A percentile compares a stretch with the other conserved stretches of the same genome.
Evolutionary conservation across 257 asterid genomes (phyloP).

Genomic region (Coffea canephora): DNA sequence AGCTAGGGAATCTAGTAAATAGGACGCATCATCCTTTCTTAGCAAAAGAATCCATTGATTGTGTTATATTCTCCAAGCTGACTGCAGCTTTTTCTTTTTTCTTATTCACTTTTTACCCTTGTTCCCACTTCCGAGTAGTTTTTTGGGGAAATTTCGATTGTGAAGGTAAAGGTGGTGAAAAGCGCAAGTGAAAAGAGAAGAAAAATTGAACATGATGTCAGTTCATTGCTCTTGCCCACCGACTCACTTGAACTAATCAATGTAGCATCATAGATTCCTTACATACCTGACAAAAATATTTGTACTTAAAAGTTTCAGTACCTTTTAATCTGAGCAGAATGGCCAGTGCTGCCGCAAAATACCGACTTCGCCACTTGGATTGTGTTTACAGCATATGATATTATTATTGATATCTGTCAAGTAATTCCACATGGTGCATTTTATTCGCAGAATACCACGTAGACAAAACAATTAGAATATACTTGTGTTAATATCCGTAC

Average conservation of each 20-base stretch:
- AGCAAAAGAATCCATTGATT: constrained; percentile 1
- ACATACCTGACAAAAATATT: constrained; percentile 21
- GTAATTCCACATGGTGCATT: not conserved
- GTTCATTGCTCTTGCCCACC: constrained; percentile 15
- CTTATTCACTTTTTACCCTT: constrained; percentile 5
- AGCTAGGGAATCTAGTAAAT: constrained; percentile 13
- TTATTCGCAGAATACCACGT: not conserved
- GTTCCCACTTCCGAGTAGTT: not conserved
- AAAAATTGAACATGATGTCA: constrained; percentile 34
- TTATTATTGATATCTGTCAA: constrained; percentile 4
- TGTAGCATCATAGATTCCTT: constrained; percentile 30
- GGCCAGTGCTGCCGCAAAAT: not conserved
- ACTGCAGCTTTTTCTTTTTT: not conserved
- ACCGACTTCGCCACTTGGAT: constrained; percentile 15
- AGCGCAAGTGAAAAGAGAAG: constrained; percentile 8
- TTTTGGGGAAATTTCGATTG: not conserved
- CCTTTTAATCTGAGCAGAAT: constrained; percentile 12
- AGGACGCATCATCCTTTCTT: constrained; percentile 1
- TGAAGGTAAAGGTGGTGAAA: constrained; percentile 3
- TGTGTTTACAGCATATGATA: constrained; percentile 5
- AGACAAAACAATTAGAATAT: not conserved
- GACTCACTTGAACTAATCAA: constrained; percentile 16
- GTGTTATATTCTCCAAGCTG: not conserved
- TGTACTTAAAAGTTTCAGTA: constrained; percentile 12
- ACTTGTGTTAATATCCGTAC: not conserved